Evolutionary conservation across 345 rosid genomes (phyloP), one percentile per base, ranked within the genome.

Genomic region (Erysimum cheiranthoides): DNA sequence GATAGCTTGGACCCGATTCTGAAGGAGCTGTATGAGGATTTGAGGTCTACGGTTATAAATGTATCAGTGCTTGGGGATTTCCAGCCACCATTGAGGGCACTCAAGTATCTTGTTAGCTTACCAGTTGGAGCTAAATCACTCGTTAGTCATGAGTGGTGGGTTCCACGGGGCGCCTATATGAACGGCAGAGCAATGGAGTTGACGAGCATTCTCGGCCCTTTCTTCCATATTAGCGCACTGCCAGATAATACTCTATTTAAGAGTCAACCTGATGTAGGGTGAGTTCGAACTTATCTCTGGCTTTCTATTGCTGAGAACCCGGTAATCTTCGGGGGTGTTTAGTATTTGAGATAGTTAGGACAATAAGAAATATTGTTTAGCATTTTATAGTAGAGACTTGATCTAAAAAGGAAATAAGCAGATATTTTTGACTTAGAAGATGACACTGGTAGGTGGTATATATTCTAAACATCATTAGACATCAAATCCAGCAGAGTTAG

Each of bases 211-310:
- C 81, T 95, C 66, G 99, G 98, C 3, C 98, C 99, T 25, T 95
- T 92, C 78, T 89, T 95, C 67, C 98, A 90, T 77, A 90, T 92
- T n/a, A 95, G 99, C 64, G 94, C 97, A 9, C 71, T 90, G 85
- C 98, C 90, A 8, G 99, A 95, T 85, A 83, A 84, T 25, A 56
- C 86, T 31, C 86, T 85, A 58, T 95, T 95, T 82, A 90, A 90
- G 90, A 87, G 89, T 85, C 93, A 86, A 70, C 99, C 98, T 31
- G 99, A 95, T 82, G 94, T 95, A 63, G 98, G 97, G 99, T 92
- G 78, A 92, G 96, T 84, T 54, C 8, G 1, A 68, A 18, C 25
- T 30, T 27, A 35, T 78, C 52, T 68, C 3, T 51, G 6, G n/a
- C 40, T 64, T 61, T 18, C 47, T 6, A 9, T 62, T 59, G 5